Conservation (phyloP, 352 stramenopile species). For the Globisporangium barbulae region DNA sequence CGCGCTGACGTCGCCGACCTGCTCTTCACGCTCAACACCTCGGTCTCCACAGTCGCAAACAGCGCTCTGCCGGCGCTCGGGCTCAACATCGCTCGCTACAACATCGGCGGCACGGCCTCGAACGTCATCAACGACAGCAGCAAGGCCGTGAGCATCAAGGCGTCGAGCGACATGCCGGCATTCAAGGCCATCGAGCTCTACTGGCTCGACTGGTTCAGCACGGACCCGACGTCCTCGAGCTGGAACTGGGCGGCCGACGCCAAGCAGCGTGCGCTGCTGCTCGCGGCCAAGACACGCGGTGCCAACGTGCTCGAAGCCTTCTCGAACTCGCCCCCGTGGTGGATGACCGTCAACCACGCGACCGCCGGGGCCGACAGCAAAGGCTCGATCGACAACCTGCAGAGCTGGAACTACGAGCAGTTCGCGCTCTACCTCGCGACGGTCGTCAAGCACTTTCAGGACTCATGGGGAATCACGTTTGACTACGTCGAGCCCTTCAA, state of each 20-base stretch:
- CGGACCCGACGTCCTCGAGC: constrained; percentile 32
- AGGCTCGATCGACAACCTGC: constrained; percentile 43
- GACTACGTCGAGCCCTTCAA: constrained; percentile 61
- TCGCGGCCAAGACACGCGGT: constrained; percentile 33
- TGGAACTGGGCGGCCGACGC: constrained; percentile 49
- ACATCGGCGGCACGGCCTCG: constrained; percentile 43
- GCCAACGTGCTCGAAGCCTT: constrained; percentile 47
- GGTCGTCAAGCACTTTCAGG: constrained; percentile 36
- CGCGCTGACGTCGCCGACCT: constrained; percentile 49
- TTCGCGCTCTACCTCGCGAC: constrained; percentile 49
- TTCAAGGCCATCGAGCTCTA: constrained; percentile 58
- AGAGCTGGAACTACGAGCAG: constrained; percentile 39
- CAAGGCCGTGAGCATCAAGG: constrained; percentile 39
- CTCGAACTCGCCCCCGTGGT: constrained; percentile 61
- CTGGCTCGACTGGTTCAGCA: constrained; percentile 50
- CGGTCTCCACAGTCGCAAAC: constrained; percentile 25
- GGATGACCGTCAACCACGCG: constrained; percentile 57
- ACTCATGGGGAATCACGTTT: constrained; percentile 46
- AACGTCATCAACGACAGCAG: constrained; percentile 40
- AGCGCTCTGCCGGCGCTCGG: constrained; percentile 33
- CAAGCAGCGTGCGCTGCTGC: constrained; percentile 41
- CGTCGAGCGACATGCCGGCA: constrained; percentile 41
- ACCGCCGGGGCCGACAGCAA: constrained; percentile 37
- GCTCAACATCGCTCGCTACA: constrained; percentile 65
- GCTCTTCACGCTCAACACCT: constrained; percentile 44